phyloP scores from a whole-genome alignment of 2,329 filamentous ascomycete species.

The Akanthomyces muscarius region DNA sequence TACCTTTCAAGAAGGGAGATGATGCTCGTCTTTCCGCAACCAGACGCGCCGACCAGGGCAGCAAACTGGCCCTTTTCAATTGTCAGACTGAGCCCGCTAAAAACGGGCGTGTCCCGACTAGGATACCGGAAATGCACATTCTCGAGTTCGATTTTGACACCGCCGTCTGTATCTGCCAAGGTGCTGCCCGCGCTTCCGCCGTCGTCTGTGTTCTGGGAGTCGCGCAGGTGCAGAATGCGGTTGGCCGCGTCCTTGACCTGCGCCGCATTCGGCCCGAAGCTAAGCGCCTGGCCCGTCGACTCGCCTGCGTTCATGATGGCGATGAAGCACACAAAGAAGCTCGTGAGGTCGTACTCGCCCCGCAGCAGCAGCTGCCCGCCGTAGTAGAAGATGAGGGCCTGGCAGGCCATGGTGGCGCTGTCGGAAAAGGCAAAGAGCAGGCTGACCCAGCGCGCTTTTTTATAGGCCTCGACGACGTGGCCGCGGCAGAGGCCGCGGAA shows the following conservation, averaged over 20 bases:
- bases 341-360: constrained; percentile 43
- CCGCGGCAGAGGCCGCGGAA: constrained; percentile 56
- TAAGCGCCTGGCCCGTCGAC: constrained; percentile 62
- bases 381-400: constrained; percentile 65
- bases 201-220: constrained; percentile 36
- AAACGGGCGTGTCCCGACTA: constrained; percentile 52
- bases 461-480: constrained; percentile 58
- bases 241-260: constrained; percentile 57
- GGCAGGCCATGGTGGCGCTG: constrained; percentile 58
- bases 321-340: constrained; percentile 59
- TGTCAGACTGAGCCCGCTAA: constrained; percentile 58
- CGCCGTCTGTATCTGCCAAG: constrained; percentile 45
- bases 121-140: constrained; percentile 60
- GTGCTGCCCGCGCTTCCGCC: constrained; percentile 25
- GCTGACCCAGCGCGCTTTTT: constrained; percentile 58
- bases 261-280: constrained; percentile 61
- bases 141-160: constrained; percentile 53
- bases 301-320: constrained; percentile 65
- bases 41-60: constrained; percentile 65
- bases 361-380: constrained; percentile 55
- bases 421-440: constrained; percentile 67
- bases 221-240: constrained; percentile 52
- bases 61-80: constrained; percentile 67
- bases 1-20: constrained; percentile 57
- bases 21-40: constrained; percentile 70